These are phyloP conservation scores for Stygiomarasmius scandens DNA, from an alignment of 1,284 basidiomycete species.

Conservation along the genomic window DNA sequence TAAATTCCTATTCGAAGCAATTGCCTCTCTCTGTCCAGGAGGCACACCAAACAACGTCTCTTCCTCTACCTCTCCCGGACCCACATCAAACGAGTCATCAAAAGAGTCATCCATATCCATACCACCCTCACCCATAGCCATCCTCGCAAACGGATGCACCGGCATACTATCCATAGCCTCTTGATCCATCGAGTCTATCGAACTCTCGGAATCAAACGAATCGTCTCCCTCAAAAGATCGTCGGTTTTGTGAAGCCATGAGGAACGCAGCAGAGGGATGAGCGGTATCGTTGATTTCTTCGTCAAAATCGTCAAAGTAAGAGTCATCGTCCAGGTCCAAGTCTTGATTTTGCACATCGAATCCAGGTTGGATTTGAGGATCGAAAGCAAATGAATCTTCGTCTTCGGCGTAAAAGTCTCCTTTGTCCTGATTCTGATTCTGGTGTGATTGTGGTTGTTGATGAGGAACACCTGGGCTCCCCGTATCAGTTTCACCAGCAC, in stretches of 20 bases:
- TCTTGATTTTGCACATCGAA: constrained; percentile 12
- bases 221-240: constrained; percentile 11
- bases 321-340: constrained; percentile 36
- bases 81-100: constrained; percentile 34
- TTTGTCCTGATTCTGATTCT: too few species aligned
- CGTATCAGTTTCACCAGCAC: background rate
- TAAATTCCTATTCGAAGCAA: constrained; percentile 32
- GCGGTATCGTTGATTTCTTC: constrained; percentile 50
- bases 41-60: constrained; percentile 73
- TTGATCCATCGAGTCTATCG: constrained; percentile 3
- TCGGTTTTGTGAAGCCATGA: constrained; percentile 46
- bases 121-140: constrained; percentile 35
- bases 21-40: constrained; percentile 45
- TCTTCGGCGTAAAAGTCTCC: background rate
- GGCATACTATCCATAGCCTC: constrained; percentile 32
- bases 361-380: background rate
- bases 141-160: constrained; percentile 57
- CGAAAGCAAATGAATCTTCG: background rate
- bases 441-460: background rate
- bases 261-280: constrained; percentile 61
- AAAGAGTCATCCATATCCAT: constrained; percentile 46
- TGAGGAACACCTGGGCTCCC: too few species aligned
- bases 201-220: constrained; percentile 10
- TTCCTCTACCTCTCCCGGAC: constrained; percentile 28
- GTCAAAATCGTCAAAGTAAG: constrained; percentile 42